Percentiles rank a stretch among this genome's conserved stretches.
Conservation (phyloP, 2,329 filamentous ascomycete species). For the Aureobasidium sp. region DNA sequence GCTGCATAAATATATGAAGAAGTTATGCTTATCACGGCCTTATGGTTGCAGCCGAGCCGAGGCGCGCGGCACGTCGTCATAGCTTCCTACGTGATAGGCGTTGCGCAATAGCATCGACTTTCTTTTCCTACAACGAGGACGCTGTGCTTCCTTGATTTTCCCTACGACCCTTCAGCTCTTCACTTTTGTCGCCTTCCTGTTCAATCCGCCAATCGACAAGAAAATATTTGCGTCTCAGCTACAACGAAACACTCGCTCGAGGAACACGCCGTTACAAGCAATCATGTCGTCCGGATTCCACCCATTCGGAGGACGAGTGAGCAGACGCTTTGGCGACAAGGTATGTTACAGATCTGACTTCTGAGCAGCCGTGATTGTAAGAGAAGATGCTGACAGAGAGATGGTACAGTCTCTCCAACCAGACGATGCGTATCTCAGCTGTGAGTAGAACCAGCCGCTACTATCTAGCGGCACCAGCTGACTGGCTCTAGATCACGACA, state of each 20-base stretch:
- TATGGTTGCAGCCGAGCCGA: not conserved
- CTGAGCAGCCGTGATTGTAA: too few relatives aligned
- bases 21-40: not conserved
- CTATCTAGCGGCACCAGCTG: conserved; percentile 19
- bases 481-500: conserved; percentile 52
- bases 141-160: not conserved
- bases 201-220: not conserved
- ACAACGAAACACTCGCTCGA: not conserved
- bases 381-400: conserved; percentile 21
- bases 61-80: conserved; percentile 6
- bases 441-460: conserved; percentile 42
- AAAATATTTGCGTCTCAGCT: not conserved
- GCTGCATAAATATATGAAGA: not conserved
- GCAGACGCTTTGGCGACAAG: conserved; percentile 45
- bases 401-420: conserved; percentile 30
- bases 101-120: not conserved
- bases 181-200: not conserved
- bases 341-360: conserved; percentile 29
- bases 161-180: not conserved
- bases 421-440: conserved; percentile 64
- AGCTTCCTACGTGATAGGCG: not conserved
- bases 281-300: conserved; percentile 37
- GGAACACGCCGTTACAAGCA: not conserved
- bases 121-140: not conserved
- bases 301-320: conserved; percentile 47